Conservation (phyloP, 2,329 filamentous ascomycete species). For the Penicillium glabrum region DNA sequence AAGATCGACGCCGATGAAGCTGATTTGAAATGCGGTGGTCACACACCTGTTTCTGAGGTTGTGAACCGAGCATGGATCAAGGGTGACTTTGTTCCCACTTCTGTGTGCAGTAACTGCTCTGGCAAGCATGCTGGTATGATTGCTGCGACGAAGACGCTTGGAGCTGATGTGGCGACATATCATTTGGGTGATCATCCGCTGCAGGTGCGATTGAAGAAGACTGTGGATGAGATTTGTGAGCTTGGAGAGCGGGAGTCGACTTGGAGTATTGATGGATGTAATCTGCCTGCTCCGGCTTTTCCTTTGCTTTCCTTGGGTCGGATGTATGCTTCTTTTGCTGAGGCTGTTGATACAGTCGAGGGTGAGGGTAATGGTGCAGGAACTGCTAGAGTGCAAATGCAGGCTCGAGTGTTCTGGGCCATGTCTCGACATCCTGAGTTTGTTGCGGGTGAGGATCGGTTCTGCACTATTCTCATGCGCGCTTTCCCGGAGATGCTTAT, state of each 20-base stretch:
- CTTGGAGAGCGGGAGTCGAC: conserved; percentile 26
- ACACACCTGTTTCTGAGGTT: conserved; percentile 35
- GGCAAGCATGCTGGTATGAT: conserved; percentile 53
- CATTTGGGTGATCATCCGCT: conserved; percentile 40
- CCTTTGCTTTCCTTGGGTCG: conserved; percentile 37
- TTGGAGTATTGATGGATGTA: conserved; percentile 52
- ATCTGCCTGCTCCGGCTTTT: conserved; percentile 48
- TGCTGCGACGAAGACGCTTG: conserved; percentile 42
- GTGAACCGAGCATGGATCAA: conserved; percentile 45
- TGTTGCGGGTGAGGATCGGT: conserved; percentile 48
- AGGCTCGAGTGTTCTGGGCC: conserved; percentile 42
- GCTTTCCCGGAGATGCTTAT: conserved; percentile 40
- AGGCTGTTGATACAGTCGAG: conserved; percentile 9
- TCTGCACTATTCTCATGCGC: conserved; percentile 50
- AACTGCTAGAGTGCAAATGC: conserved; percentile 21
- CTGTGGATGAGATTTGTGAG: conserved; percentile 39
- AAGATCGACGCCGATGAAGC: conserved; percentile 35
- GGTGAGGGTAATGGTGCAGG: neutral
- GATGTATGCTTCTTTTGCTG: conserved; percentile 41
- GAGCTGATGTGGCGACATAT: conserved; percentile 33
- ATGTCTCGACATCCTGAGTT: conserved; percentile 47
- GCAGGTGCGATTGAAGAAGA: conserved; percentile 39
- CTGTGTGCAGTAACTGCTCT: conserved; percentile 49
- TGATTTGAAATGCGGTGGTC: conserved; percentile 47
- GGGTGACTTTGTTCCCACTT: conserved; percentile 37